Evolutionary conservation across 176 grass and related monocot species (phyloP).

Genomic region (Miscanthus lutarioriparius): DNA sequence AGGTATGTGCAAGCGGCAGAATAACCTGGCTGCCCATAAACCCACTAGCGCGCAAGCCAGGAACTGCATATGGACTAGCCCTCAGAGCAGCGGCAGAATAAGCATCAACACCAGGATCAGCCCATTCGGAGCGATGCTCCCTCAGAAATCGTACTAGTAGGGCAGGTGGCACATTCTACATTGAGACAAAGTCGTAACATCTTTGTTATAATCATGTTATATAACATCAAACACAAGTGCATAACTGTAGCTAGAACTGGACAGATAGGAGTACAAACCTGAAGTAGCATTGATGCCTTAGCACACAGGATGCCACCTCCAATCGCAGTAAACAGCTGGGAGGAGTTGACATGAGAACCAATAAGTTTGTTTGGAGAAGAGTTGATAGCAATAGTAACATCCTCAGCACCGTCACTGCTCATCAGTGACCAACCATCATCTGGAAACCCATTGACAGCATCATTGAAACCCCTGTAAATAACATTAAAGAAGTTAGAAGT

Average conservation of each 20-base stretch:
- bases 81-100: constrained; percentile 82
- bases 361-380: constrained; percentile 84
- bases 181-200: not conserved
- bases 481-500: not conserved
- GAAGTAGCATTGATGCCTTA: constrained; percentile 97
- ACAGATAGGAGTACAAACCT: constrained; percentile 49
- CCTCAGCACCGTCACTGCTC: constrained; percentile 78
- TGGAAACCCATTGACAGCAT: constrained; percentile 87
- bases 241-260: not conserved
- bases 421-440: constrained; percentile 94
- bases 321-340: constrained; percentile 51
- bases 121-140: constrained; percentile 95
- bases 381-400: constrained; percentile 89
- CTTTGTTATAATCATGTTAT: constrained; percentile 5
- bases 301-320: constrained; percentile 90
- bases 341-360: constrained; percentile 63
- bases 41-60: constrained; percentile 59
- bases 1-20: constrained; percentile 86
- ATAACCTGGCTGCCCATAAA: constrained; percentile 91
- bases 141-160: constrained; percentile 84
- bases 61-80: constrained; percentile 74
- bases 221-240: constrained; percentile 8
- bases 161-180: constrained; percentile 91
- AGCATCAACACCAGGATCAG: constrained; percentile 85
- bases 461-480: constrained; percentile 86